These are phyloP conservation scores for Pyrenophora tritici-repentis DNA, from an alignment of 2,329 filamentous ascomycete species.

Conservation along the genomic window DNA sequence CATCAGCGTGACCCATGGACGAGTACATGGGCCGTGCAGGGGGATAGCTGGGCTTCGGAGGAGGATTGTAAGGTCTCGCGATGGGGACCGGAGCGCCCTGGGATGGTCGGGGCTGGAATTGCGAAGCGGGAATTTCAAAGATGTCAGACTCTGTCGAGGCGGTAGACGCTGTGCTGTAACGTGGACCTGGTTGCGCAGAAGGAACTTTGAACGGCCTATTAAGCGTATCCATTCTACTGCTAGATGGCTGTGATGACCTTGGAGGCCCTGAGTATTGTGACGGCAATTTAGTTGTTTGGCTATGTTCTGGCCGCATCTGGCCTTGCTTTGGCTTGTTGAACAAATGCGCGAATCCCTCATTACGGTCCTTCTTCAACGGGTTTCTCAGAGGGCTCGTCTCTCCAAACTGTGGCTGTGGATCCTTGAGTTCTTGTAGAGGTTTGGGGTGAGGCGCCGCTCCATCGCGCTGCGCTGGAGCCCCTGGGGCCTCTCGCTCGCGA, in stretches of 20 bases:
- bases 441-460: conserved; percentile 25
- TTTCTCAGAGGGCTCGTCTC: conserved; percentile 62
- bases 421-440: conserved; percentile 40
- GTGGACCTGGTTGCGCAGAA: conserved; percentile 24
- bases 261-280: conserved; percentile 22
- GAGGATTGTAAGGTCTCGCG: conserved; percentile 54
- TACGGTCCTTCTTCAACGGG: conserved; percentile 47
- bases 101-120: conserved; percentile 38
- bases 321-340: conserved; percentile 60
- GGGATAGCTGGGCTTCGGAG: conserved; percentile 53
- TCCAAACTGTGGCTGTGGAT: conserved; percentile 57
- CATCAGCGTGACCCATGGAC: conserved; percentile 52
- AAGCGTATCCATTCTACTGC: conserved; percentile 7
- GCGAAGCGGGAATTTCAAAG: conserved; percentile 42
- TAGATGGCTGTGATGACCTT: conserved; percentile 6
- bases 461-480: conserved; percentile 38
- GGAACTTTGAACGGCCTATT: conserved; percentile 23
- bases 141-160: conserved; percentile 38
- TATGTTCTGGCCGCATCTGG: conserved; percentile 57
- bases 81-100: conserved; percentile 50
- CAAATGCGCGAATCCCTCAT: conserved; percentile 44
- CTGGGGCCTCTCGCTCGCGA: conserved; percentile 56
- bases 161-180: conserved; percentile 30
- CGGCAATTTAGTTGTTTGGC: conserved; percentile 43
- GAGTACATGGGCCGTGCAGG: conserved; percentile 59